Evolutionary conservation across 202 grass and related monocot genomes (phyloP).

Genomic region (Bolboschoenoplectus hybrid): DNA sequence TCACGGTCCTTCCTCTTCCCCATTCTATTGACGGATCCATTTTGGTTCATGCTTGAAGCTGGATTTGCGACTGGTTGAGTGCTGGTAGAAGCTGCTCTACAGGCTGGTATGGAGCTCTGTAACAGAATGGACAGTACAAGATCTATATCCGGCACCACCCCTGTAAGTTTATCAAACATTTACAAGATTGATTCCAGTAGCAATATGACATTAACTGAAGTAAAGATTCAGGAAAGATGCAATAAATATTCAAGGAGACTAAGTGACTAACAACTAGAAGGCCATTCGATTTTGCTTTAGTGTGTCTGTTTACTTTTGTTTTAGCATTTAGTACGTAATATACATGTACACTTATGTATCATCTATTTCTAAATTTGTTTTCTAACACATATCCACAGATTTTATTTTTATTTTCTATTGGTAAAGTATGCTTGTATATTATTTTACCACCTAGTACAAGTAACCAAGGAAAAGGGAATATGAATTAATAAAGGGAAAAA

Average conservation of each 20-base stretch:
- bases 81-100: conserved; percentile 47
- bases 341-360: background rate
- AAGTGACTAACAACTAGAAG: conserved; percentile 8
- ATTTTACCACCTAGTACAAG: background rate
- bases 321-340: background rate
- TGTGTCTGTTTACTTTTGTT: background rate
- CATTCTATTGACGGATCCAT: conserved; percentile 64
- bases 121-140: conserved; percentile 71
- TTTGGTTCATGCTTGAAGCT: conserved; percentile 60
- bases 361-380: background rate
- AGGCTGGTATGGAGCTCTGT: conserved; percentile 62
- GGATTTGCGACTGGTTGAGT: conserved; percentile 43
- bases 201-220: background rate
- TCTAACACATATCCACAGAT: background rate
- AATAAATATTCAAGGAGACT: conserved; percentile 8
- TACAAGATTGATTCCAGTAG: conserved; percentile 7
- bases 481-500: background rate
- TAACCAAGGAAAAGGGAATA: conserved; percentile 16
- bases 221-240: conserved; percentile 13
- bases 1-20: conserved; percentile 58
- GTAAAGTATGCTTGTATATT: background rate
- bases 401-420: background rate
- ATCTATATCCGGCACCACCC: conserved; percentile 73
- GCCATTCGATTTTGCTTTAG: conserved; percentile 25
- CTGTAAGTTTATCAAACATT: conserved; percentile 46